Evolutionary conservation across 495 filamentous ascomycete genomes (phyloP).

Genomic region (Neurospora africana): DNA sequence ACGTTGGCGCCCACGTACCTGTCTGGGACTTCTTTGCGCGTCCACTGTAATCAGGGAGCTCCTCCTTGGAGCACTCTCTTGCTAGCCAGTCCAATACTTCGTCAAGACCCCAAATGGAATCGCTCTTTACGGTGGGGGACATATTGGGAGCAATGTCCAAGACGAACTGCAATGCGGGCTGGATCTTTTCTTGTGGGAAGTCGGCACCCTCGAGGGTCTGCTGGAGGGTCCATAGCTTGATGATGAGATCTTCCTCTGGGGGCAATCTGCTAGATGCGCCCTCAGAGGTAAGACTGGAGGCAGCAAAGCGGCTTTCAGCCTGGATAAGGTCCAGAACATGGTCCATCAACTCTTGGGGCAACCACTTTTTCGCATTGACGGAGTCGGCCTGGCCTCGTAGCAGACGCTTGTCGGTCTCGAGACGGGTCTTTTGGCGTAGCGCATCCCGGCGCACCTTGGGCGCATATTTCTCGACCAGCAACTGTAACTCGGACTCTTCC

Average conservation of each 20-base stretch:
- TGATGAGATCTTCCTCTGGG: slow-evolving; percentile 61
- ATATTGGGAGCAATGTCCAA: slow-evolving; percentile 47
- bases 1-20: slow-evolving; percentile 12
- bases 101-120: slow-evolving; percentile 71
- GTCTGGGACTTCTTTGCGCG: slow-evolving; percentile 27
- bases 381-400: slow-evolving; percentile 61
- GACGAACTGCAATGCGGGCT: slow-evolving; percentile 55
- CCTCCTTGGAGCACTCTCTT: slow-evolving; percentile 51
- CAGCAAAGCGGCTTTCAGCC: slow-evolving; percentile 39
- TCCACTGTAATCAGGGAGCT: slow-evolving; percentile 61
- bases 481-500: slow-evolving; percentile 71
- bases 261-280: slow-evolving; percentile 30
- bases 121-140: slow-evolving; percentile 39
- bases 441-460: slow-evolving; percentile 58
- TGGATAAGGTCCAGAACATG: slow-evolving; percentile 53
- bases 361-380: slow-evolving; percentile 64
- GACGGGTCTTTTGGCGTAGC: slow-evolving; percentile 53
- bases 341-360: slow-evolving; percentile 68
- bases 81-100: slow-evolving; percentile 84
- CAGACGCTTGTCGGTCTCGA: slow-evolving; percentile 69
- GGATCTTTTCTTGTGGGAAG: slow-evolving; percentile 52
- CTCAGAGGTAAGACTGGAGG: slow-evolving; percentile 32
- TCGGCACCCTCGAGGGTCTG: slow-evolving; percentile 55
- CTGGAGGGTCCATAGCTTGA: slow-evolving; percentile 71
- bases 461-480: slow-evolving; percentile 70